Evolutionary conservation across 495 filamentous ascomycete genomes (phyloP).

Genomic region (Extremus antarcticus): DNA sequence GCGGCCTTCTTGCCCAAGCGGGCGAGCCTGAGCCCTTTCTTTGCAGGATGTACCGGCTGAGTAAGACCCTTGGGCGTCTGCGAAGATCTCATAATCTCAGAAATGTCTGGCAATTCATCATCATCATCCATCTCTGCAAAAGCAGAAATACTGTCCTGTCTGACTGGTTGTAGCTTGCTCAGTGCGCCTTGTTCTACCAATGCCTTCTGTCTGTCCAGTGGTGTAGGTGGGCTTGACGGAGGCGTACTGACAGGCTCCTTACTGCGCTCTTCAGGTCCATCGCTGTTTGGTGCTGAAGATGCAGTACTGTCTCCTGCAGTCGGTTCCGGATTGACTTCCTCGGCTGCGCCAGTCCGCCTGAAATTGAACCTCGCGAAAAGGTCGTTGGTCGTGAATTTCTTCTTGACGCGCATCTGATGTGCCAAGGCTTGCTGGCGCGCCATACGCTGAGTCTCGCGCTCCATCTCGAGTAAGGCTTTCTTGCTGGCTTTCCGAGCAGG

Average conservation of each 20-base stretch:
- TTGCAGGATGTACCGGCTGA: neutral
- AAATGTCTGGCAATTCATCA: slow-evolving; percentile 11
- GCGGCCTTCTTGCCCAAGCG: slow-evolving; percentile 6
- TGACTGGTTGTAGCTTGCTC: slow-evolving; percentile 15
- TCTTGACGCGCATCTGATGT: slow-evolving; percentile 83
- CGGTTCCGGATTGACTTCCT: neutral
- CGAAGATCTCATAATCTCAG: slow-evolving; percentile 7
- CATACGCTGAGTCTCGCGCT: slow-evolving; percentile 82
- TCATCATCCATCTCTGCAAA: neutral
- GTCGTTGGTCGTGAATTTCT: slow-evolving; percentile 77
- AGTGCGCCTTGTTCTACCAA: slow-evolving; percentile 18
- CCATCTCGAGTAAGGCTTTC: slow-evolving; percentile 93
- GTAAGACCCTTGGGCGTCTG: neutral
- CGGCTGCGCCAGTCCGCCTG: slow-evolving; percentile 27
- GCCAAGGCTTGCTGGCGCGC: slow-evolving; percentile 78
- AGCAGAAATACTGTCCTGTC: slow-evolving; percentile 12
- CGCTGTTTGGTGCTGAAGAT: slow-evolving; percentile 13
- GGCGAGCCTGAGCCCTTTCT: slow-evolving; percentile 12
- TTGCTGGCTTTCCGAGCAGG: slow-evolving; percentile 83
- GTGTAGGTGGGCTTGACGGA: slow-evolving; percentile 28
- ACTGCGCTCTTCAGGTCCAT: slow-evolving; percentile 1
- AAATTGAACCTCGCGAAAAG: slow-evolving; percentile 81
- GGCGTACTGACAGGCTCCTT: slow-evolving; percentile 28
- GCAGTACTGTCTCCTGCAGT: slow-evolving; percentile 11
- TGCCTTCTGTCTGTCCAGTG: slow-evolving; percentile 16